These are phyloP conservation scores for Trichoderma pleuroti DNA, from an alignment of 2,329 filamentous ascomycete species.

Conservation along the genomic window DNA sequence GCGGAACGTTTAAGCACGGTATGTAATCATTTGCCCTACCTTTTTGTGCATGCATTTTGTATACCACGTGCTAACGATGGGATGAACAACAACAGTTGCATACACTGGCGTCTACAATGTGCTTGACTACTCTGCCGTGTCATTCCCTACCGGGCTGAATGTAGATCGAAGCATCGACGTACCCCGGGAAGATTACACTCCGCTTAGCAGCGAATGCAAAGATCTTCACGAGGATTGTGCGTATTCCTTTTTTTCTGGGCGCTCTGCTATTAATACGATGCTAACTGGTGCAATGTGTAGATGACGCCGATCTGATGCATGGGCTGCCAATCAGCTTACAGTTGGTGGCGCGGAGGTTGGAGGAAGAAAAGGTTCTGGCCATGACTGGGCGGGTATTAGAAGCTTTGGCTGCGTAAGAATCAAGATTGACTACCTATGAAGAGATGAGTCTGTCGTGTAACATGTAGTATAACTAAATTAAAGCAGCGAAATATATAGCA, in stretches of 20 bases:
- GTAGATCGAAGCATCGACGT: conserved; percentile 41
- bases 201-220: conserved; percentile 37
- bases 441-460: background rate
- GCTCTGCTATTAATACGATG: background rate
- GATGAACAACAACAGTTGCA: conserved; percentile 34
- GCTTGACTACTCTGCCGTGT: conserved; percentile 46
- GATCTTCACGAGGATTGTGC: conserved; percentile 42
- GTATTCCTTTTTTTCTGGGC: conserved; percentile 22
- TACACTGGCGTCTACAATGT: conserved; percentile 51
- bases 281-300: conserved; percentile 25
- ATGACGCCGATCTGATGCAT: conserved; percentile 38
- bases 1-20: conserved; percentile 44
- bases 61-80: conserved; percentile 1
- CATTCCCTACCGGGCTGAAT: conserved; percentile 42
- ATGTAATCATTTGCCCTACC: conserved; percentile 18
- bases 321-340: conserved; percentile 44
- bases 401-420: conserved; percentile 14
- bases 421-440: background rate
- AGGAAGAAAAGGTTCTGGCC: conserved; percentile 40
- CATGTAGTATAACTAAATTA: background rate
- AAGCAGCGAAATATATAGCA: background rate
- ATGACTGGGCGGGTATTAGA: conserved; percentile 31
- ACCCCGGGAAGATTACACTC: conserved; percentile 29
- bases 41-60: background rate
- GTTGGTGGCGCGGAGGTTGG: conserved; percentile 40